Conservation (phyloP, 2,329 filamentous ascomycete species). For the Scedosporium minutisporum region DNA sequence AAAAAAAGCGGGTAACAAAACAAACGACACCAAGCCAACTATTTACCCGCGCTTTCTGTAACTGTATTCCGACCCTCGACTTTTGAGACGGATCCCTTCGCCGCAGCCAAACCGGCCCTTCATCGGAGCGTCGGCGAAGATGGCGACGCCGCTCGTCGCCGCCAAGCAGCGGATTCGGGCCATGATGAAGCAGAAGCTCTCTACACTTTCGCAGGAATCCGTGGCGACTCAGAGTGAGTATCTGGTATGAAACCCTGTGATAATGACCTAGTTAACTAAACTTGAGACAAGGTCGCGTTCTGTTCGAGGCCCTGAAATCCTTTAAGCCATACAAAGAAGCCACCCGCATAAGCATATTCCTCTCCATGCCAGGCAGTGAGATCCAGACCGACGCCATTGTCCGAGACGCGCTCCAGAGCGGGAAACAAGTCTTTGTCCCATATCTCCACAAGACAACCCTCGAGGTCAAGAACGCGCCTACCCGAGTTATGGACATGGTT, state of each 20-base stretch:
- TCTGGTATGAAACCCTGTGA: neutral
- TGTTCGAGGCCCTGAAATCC: slow-evolving; percentile 54
- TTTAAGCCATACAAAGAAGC: slow-evolving; percentile 70
- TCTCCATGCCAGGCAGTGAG: slow-evolving; percentile 86
- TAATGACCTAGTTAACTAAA: neutral
- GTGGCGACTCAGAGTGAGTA: slow-evolving; percentile 61
- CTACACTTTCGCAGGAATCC: slow-evolving; percentile 49
- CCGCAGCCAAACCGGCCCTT: too few species aligned
- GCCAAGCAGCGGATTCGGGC: slow-evolving; percentile 70
- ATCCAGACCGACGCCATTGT: slow-evolving; percentile 78
- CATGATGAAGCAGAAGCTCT: slow-evolving; percentile 58
- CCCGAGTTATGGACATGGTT: slow-evolving; percentile 88
- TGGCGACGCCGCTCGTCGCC: slow-evolving; percentile 45
- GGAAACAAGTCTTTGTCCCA: slow-evolving; percentile 85
- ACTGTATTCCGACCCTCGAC: too few species aligned
- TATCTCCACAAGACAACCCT: slow-evolving; percentile 62
- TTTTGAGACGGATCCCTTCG: too few species aligned
- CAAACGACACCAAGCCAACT: too few species aligned
- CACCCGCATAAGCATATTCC: slow-evolving; percentile 69
- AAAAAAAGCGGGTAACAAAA: neutral
- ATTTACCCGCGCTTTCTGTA: too few species aligned
- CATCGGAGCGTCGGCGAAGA: slow-evolving; percentile 17
- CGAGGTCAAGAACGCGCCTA: slow-evolving; percentile 41
- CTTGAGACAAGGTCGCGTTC: slow-evolving; percentile 44
- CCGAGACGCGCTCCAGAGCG: slow-evolving; percentile 61